phyloP scores from a whole-genome alignment of 2,329 filamentous ascomycete genomes.

The Exophiala bonariae region DNA sequence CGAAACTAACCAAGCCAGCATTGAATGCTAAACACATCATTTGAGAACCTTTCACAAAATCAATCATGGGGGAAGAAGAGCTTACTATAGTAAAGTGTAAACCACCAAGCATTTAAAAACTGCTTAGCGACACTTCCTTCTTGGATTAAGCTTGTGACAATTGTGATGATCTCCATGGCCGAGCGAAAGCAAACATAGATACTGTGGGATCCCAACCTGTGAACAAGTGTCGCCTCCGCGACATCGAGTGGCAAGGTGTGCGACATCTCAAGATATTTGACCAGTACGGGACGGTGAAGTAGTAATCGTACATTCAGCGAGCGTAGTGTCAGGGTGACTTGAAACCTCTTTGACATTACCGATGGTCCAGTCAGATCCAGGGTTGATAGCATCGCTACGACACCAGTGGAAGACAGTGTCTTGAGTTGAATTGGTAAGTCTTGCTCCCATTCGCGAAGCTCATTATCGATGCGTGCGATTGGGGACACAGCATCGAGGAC shows the following conservation, averaged over 20 bases:
- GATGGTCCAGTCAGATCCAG: background rate
- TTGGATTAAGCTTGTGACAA: slow-evolving; percentile 4
- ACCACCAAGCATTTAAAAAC: slow-evolving; percentile 5
- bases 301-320: slow-evolving; percentile 1
- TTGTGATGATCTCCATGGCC: slow-evolving; percentile 7
- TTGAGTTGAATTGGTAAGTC: background rate
- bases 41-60: too few species aligned
- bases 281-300: slow-evolving; percentile 5
- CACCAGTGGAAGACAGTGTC: background rate
- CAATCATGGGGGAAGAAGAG: too few species aligned
- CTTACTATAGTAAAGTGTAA: slow-evolving; percentile 4
- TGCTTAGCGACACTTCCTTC: background rate
- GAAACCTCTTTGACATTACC: background rate
- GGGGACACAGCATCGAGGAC: slow-evolving; percentile 6
- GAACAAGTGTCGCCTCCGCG: background rate
- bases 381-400: background rate
- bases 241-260: background rate
- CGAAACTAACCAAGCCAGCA: slow-evolving; percentile 1
- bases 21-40: slow-evolving; percentile 4
- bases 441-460: slow-evolving; percentile 5
- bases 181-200: slow-evolving; percentile 6
- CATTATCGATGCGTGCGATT: slow-evolving; percentile 4
- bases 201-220: slow-evolving; percentile 1
- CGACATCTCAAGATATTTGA: slow-evolving; percentile 2
- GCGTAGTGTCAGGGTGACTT: slow-evolving; percentile 1